Conservation (phyloP, 345 rosid species). For the Brassica incana region DNA sequence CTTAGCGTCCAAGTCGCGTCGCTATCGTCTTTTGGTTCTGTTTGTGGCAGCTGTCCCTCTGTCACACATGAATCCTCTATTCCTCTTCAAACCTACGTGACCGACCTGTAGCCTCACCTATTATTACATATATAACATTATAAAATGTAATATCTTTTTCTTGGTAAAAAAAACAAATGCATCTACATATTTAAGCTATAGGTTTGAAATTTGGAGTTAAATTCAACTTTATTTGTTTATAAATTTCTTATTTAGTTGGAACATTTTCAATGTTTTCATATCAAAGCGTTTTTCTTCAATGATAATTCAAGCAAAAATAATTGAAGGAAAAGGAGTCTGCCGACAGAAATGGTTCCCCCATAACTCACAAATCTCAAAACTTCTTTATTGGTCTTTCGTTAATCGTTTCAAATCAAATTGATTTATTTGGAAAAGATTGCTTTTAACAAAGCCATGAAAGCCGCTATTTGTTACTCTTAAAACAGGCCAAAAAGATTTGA, state of each 20-base stretch:
- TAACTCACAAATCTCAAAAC: slow-evolving; percentile 3
- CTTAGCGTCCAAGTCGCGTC: slow-evolving; percentile 39
- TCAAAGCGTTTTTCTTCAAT: background rate
- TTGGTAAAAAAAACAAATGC: background rate
- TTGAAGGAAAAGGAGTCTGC: slow-evolving; percentile 10
- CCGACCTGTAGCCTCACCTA: slow-evolving; percentile 35
- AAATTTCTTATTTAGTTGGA: background rate
- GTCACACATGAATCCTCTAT: slow-evolving; percentile 23
- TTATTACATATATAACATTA: background rate
- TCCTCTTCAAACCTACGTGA: slow-evolving; percentile 23
- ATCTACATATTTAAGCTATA: background rate
- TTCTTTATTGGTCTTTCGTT: slow-evolving; percentile 3
- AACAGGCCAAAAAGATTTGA: slow-evolving; percentile 13
- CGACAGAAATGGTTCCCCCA: slow-evolving; percentile 31
- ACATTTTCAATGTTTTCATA: background rate
- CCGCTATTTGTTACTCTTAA: slow-evolving; percentile 5
- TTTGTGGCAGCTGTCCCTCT: slow-evolving; percentile 31
- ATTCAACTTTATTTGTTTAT: background rate
- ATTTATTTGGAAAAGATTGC: slow-evolving; percentile 13
- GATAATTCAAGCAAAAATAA: background rate
- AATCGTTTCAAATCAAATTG: slow-evolving; percentile 14
- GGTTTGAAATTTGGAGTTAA: background rate
- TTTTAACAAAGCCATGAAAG: slow-evolving; percentile 37
- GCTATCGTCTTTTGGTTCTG: slow-evolving; percentile 34
- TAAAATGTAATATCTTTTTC: background rate